Conservation (phyloP, 2,329 filamentous ascomycete species). For the Spiromastix sp. region DNA sequence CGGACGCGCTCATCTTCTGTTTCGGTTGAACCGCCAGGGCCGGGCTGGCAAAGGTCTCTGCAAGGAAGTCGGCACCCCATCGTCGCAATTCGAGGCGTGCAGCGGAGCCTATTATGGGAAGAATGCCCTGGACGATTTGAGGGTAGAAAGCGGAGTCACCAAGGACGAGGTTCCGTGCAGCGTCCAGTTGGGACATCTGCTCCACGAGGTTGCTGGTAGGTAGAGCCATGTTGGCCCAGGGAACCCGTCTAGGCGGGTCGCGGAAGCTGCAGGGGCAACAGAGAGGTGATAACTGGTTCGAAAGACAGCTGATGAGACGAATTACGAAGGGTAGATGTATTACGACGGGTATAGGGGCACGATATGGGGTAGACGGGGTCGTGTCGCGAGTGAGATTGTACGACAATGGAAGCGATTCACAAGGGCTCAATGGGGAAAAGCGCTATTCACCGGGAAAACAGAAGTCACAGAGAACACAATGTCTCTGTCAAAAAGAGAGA, state of each 20-base stretch:
- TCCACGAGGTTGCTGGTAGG: slow-evolving; percentile 51
- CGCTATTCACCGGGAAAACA: too few species aligned
- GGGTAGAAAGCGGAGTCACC: slow-evolving; percentile 80
- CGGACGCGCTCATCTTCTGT: slow-evolving; percentile 63
- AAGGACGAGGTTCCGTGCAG: slow-evolving; percentile 81
- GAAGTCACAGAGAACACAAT: too few species aligned
- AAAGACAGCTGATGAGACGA: background rate
- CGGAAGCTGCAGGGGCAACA: background rate
- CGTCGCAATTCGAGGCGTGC: slow-evolving; percentile 71
- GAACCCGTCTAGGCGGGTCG: background rate
- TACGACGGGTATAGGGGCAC: too few species aligned
- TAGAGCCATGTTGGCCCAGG: slow-evolving; percentile 5
- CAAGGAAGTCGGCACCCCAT: slow-evolving; percentile 95
- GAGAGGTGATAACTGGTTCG: too few species aligned
- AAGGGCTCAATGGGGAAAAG: too few species aligned
- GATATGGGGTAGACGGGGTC: too few species aligned
- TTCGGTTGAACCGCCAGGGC: slow-evolving; percentile 67
- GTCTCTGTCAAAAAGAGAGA: too few species aligned
- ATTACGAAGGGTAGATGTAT: background rate
- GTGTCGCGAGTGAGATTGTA: too few species aligned
- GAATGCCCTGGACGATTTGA: slow-evolving; percentile 80
- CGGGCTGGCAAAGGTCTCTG: slow-evolving; percentile 93
- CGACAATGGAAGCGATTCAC: too few species aligned
- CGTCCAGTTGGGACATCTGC: slow-evolving; percentile 78
- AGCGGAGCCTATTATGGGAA: slow-evolving; percentile 76